phyloP scores from a whole-genome alignment of 805 yeast genomes.

The Schwanniomyces occidentalis region DNA sequence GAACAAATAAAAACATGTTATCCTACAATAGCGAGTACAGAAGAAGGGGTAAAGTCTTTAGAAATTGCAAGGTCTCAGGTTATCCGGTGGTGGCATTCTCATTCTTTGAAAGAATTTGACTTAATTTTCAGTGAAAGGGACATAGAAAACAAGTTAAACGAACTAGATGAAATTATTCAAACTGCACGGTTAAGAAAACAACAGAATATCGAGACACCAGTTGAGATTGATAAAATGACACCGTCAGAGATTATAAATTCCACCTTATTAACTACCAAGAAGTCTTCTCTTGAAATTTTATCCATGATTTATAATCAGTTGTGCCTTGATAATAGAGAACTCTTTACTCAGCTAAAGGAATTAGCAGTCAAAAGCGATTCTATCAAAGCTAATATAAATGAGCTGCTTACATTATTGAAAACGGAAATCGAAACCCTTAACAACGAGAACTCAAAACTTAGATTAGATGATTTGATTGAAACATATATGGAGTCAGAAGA shows the following conservation, averaged over 20 bases:
- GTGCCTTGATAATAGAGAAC: slow-evolving; percentile 32
- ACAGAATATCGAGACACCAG: slow-evolving; percentile 14
- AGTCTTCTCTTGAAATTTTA: slow-evolving; percentile 27
- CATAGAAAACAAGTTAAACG: slow-evolving; percentile 43
- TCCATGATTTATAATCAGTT: slow-evolving; percentile 37
- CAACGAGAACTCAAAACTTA: slow-evolving; percentile 17
- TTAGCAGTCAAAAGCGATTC: slow-evolving; percentile 20
- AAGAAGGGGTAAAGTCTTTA: slow-evolving; percentile 46
- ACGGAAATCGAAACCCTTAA: slow-evolving; percentile 19
- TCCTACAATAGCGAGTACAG: slow-evolving; percentile 49
- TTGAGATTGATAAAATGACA: slow-evolving; percentile 28
- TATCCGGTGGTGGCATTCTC: slow-evolving; percentile 49
- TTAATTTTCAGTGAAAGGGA: slow-evolving; percentile 52
- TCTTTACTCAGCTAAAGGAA: slow-evolving; percentile 21
- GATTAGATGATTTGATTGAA: slow-evolving; percentile 25
- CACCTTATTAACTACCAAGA: slow-evolving; percentile 19
- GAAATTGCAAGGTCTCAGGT: slow-evolving; percentile 54
- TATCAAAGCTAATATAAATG: slow-evolving; percentile 20
- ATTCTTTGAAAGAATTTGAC: slow-evolving; percentile 53
- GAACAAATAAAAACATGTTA: slow-evolving; percentile 56
- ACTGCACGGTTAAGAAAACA: slow-evolving; percentile 36
- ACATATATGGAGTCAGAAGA: slow-evolving; percentile 6
- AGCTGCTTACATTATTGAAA: slow-evolving; percentile 20
- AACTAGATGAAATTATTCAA: slow-evolving; percentile 48
- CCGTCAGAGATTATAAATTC: slow-evolving; percentile 36